Percentiles rank a stretch among this genome's conserved stretches.
phyloP scores from a whole-genome alignment of 352 stramenopile species.

The Phytopythium delawarense region DNA sequence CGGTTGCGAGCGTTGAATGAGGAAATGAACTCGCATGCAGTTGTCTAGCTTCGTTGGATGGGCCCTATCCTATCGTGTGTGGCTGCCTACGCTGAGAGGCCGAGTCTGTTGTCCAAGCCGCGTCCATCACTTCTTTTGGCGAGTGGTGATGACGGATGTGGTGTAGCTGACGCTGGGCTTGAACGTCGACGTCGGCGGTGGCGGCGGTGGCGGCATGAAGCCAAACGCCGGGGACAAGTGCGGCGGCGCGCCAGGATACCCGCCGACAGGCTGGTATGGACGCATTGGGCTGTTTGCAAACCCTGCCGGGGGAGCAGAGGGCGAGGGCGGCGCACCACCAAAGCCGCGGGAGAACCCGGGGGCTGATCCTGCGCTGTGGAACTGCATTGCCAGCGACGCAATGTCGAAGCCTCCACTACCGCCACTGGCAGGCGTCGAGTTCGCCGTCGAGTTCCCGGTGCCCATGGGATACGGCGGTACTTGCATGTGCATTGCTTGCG shows the following conservation, averaged over 20 bases:
- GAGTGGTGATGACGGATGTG: conserved; percentile 53
- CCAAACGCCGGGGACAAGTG: conserved; percentile 19
- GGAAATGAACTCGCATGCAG: conserved; percentile 1
- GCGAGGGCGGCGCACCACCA: conserved; percentile 26
- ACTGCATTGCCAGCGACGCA: conserved; percentile 76
- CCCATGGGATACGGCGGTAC: background rate
- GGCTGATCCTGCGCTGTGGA: conserved; percentile 38
- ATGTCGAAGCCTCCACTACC: conserved; percentile 35
- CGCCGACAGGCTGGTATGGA: conserved; percentile 2
- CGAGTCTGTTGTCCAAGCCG: background rate
- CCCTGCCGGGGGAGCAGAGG: conserved; percentile 10
- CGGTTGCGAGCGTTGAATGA: background rate
- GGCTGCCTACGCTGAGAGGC: background rate
- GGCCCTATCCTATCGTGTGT: background rate
- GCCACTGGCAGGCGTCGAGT: background rate
- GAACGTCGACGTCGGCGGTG: conserved; percentile 44
- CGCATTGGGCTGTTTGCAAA: conserved; percentile 17
- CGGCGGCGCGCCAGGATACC: conserved; percentile 2
- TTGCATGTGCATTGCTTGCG: background rate
- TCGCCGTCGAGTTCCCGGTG: conserved; percentile 10
- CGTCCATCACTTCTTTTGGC: conserved; percentile 49
- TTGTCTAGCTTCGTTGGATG: background rate
- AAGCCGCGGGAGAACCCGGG: conserved; percentile 23
- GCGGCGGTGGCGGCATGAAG: conserved; percentile 28
- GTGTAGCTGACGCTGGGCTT: conserved; percentile 80